These are phyloP conservation scores for Filosporella fistucella DNA, from an alignment of 495 filamentous ascomycete species.

Conservation along the genomic window DNA sequence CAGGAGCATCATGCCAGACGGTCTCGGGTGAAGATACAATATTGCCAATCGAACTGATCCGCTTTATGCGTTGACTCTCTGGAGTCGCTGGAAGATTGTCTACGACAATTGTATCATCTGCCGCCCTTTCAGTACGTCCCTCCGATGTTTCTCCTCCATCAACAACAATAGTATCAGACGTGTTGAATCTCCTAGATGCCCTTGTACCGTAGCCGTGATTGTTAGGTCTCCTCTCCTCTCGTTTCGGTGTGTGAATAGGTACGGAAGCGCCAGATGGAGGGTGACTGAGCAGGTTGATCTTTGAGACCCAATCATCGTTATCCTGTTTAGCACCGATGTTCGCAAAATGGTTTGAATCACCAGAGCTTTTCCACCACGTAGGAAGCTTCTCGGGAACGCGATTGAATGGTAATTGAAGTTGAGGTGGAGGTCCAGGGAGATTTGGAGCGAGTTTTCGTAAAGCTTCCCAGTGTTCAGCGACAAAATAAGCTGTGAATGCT, in stretches of 20 bases:
- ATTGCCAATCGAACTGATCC: slow-evolving; percentile 6
- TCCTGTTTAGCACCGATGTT: slow-evolving; percentile 4
- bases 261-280: slow-evolving; percentile 13
- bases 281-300: slow-evolving; percentile 12
- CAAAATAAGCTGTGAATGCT: not conserved
- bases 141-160: slow-evolving; percentile 1
- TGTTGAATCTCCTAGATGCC: slow-evolving; percentile 1
- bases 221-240: not conserved
- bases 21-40: slow-evolving; percentile 6
- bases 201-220: slow-evolving; percentile 15
- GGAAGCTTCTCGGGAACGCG: slow-evolving; percentile 1
- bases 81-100: slow-evolving; percentile 5
- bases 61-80: slow-evolving; percentile 2
- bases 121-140: too few relatives aligned
- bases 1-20: slow-evolving; percentile 13
- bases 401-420: slow-evolving; percentile 3
- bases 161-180: slow-evolving; percentile 6
- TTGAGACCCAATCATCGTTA: too few relatives aligned
- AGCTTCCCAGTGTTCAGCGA: slow-evolving; percentile 13
- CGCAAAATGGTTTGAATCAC: slow-evolving; percentile 13
- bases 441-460: slow-evolving; percentile 8
- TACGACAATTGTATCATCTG: not conserved
- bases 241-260: slow-evolving; percentile 8
- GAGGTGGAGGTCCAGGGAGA: slow-evolving; percentile 1
- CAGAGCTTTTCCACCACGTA: not conserved